These are phyloP conservation scores for Ogataea ganodermae DNA, from an alignment of 805 yeast genomes.

Conservation along the genomic window DNA sequence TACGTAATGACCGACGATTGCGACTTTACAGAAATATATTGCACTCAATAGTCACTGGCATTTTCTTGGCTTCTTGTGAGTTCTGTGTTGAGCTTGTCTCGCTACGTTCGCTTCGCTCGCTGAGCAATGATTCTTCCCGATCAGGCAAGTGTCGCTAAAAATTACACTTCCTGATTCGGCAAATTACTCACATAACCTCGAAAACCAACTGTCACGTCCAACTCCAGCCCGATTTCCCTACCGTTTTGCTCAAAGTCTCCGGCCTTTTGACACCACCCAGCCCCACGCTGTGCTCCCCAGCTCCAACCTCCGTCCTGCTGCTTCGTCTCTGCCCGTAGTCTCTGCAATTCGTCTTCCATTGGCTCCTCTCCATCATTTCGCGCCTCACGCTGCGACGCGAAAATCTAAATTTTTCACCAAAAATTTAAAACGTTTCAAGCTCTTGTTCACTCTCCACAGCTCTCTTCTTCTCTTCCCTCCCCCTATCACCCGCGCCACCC, in stretches of 20 bases:
- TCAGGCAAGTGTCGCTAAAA: conserved; percentile 6
- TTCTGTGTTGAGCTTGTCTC: too few relatives aligned
- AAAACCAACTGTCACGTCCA: background rate
- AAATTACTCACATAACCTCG: conserved; percentile 3
- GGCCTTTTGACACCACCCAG: too few relatives aligned
- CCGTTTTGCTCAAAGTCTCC: too few relatives aligned
- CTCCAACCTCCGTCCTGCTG: background rate
- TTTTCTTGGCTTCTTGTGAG: too few relatives aligned
- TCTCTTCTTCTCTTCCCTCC: background rate
- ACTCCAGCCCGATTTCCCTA: background rate
- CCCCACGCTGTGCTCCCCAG: background rate
- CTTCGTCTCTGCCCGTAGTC: background rate
- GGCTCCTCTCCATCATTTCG: background rate
- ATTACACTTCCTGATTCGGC: conserved; percentile 13
- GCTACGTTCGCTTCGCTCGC: background rate
- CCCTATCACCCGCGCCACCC: background rate
- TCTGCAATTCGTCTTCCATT: background rate
- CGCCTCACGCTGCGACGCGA: conserved; percentile 5
- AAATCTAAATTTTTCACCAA: background rate
- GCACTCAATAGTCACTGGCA: too few relatives aligned
- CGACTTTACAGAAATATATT: too few relatives aligned
- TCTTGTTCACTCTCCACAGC: background rate
- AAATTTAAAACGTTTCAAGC: conserved; percentile 6
- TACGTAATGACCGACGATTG: too few relatives aligned
- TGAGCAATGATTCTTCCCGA: background rate